Evolutionary conservation across 2,329 filamentous ascomycete species (phyloP), one percentile per base, ranked within the genome.

Genomic region (Colletotrichum salicis): DNA sequence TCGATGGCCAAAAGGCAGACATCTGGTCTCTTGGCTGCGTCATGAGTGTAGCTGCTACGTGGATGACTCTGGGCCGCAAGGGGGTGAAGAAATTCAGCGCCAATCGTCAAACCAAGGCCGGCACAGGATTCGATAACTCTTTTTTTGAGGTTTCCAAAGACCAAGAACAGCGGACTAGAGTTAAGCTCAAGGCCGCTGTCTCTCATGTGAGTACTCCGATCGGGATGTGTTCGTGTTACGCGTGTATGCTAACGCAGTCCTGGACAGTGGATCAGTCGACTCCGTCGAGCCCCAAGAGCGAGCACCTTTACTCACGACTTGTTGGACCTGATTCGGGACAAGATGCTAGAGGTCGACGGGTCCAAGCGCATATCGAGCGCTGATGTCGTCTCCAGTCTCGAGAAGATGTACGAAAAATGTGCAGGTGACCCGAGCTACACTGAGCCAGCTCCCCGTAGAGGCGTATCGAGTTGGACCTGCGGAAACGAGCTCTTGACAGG

Each of bases 21-120:
- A 64, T 69, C 0, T 69, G 66, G 59, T 64, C 59, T 6, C 60
- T 69, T 0, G 66, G 66, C 7, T 69, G 66, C 19, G 66, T 69
- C 6, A 64, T 64, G 66, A 69, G 66, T n/a, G 59, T 64, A 15
- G 59, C 66, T 0, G 66, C 66, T 15, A 64, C 41, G 1, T 48
- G 66, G 51, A 69, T 69, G 59, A 57, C 35, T 1, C 22, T 69
- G 3, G 66, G 59, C 1, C 19, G 31, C n/a, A 69, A 64, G 52
- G 55, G 54, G 56, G 3, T 27, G 2, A 31, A 24, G 1, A 48
- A 0, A 0, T 48, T 48, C 41, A 2, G 3, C 41, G 19, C 41
- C 41, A n/a, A n/a, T n/a, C 41, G 41, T 3, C 41, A 5, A 12
- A 48, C 41, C 8, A 48, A n/a, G 41, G 19, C 41, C 19, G 41